phyloP scores from a whole-genome alignment of 768 basidiomycete species.

The Pulveroboletus sp. region DNA sequence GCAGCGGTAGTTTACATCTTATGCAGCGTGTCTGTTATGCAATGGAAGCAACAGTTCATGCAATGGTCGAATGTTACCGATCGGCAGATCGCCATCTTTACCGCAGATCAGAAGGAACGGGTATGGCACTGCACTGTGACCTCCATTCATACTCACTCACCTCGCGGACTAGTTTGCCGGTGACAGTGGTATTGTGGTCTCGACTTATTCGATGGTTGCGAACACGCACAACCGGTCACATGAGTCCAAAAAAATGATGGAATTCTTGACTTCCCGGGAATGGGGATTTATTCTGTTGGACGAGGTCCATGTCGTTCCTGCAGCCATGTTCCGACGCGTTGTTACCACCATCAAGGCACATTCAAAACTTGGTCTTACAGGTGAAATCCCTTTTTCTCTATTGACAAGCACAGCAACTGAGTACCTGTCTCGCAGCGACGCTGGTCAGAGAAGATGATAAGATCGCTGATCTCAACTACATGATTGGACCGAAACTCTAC shows the following conservation, averaged over 20 bases:
- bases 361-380: conserved; percentile 95
- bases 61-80: conserved; percentile 99
- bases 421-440: conserved; percentile 57
- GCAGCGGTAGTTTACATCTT: conserved; percentile 8
- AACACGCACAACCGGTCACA: conserved; percentile 99
- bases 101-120: conserved; percentile 96
- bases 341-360: conserved; percentile 99
- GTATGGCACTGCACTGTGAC: conserved; percentile 35
- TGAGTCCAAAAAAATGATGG: conserved; percentile 99
- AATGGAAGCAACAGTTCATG: conserved; percentile 98
- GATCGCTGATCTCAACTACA: conserved; percentile 96
- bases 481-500: conserved; percentile 99
- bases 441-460: conserved; percentile 99
- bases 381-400: conserved; percentile 41
- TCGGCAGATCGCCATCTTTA: conserved; percentile 94
- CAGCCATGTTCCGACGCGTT: conserved; percentile 96
- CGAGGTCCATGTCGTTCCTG: conserved; percentile 98
- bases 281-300: conserved; percentile 99
- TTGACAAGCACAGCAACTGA: conserved; percentile 3
- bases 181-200: conserved; percentile 96
- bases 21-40: conserved; percentile 85
- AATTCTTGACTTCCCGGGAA: conserved; percentile 94
- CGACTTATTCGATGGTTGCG: conserved; percentile 99
- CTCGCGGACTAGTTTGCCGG: conserved; percentile 71
- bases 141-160: conserved; percentile 3